These are phyloP conservation scores for Rhizophora apiculata DNA, from an alignment of 345 rosid genomes.

Conservation along the genomic window DNA sequence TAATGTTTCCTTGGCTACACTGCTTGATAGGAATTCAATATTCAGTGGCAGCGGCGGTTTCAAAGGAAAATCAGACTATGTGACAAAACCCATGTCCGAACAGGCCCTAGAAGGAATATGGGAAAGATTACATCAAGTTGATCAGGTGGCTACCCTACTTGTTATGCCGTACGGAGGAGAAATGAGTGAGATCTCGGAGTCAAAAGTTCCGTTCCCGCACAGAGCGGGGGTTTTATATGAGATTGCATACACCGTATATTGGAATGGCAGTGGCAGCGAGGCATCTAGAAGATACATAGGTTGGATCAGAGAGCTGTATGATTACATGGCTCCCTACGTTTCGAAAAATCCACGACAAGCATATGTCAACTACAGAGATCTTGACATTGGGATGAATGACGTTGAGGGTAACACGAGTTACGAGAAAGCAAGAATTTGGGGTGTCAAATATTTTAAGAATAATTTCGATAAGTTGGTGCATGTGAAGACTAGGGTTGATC, in stretches of 20 bases:
- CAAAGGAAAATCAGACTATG: slow-evolving; percentile 47
- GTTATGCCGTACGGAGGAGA: slow-evolving; percentile 63
- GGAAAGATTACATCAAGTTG: slow-evolving; percentile 26
- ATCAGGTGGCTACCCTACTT: neutral
- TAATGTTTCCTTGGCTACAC: too few species aligned
- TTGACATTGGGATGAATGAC: slow-evolving; percentile 17
- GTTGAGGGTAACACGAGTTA: slow-evolving; percentile 10
- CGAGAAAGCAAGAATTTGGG: slow-evolving; percentile 1
- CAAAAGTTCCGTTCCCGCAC: slow-evolving; percentile 51
- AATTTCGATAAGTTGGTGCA: slow-evolving; percentile 5
- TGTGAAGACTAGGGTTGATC: slow-evolving; percentile 11
- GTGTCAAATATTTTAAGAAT: neutral
- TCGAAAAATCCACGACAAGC: slow-evolving; percentile 21
- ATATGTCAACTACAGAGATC: slow-evolving; percentile 5
- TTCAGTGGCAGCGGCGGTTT: neutral
- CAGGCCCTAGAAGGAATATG: slow-evolving; percentile 23
- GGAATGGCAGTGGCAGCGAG: slow-evolving; percentile 29
- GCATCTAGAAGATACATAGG: slow-evolving; percentile 1
- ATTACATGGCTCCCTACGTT: slow-evolving; percentile 46
- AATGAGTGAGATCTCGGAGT: slow-evolving; percentile 43
- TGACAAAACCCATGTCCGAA: slow-evolving; percentile 30
- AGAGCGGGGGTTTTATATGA: slow-evolving; percentile 43
- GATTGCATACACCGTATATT: slow-evolving; percentile 35
- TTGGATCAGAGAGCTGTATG: slow-evolving; percentile 42
- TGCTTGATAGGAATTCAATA: slow-evolving; percentile 23